Percentiles rank a stretch among this genome's conserved stretches.
phyloP scores from a whole-genome alignment of 1,284 basidiomycete species.

The Ceratobasidium sp. region DNA sequence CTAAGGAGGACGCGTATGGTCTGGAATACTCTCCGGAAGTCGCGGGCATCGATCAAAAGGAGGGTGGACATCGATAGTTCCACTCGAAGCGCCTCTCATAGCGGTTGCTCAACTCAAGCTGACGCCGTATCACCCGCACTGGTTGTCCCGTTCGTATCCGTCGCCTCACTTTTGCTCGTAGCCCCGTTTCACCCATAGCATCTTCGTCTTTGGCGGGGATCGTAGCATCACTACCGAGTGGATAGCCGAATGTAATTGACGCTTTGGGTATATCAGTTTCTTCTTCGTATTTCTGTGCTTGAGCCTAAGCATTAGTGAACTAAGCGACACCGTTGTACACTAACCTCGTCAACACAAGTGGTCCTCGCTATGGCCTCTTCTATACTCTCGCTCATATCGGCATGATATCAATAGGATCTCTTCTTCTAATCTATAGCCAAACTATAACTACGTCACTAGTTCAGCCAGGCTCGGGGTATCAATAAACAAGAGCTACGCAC shows the following conservation, averaged over 20 bases:
- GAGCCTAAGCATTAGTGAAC: not conserved
- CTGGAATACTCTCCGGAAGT: slow-evolving; percentile 37
- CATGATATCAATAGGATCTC: slow-evolving; percentile 79
- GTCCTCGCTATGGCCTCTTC: slow-evolving; percentile 79
- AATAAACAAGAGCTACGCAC: slow-evolving; percentile 60
- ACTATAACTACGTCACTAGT: slow-evolving; percentile 72
- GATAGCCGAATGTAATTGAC: slow-evolving; percentile 73
- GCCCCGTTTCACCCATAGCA: slow-evolving; percentile 50
- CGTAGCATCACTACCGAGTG: slow-evolving; percentile 63
- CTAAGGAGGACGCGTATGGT: slow-evolving; percentile 32
- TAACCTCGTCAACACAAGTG: slow-evolving; percentile 82
- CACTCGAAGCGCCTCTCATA: slow-evolving; percentile 16
- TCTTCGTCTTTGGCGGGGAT: slow-evolving; percentile 62
- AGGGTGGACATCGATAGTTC: not conserved
- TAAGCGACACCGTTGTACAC: slow-evolving; percentile 47
- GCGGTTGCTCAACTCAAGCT: slow-evolving; percentile 39
- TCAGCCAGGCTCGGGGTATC: not conserved
- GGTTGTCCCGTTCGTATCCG: not conserved
- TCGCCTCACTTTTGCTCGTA: slow-evolving; percentile 20
- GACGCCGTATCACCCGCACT: not conserved
- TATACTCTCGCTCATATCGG: slow-evolving; percentile 76
- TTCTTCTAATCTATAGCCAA: slow-evolving; percentile 88
- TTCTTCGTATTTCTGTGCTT: slow-evolving; percentile 67
- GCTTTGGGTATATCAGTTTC: slow-evolving; percentile 71
- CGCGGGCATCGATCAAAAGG: slow-evolving; percentile 37